Base-by-base conservation (phyloP, 1,139 yeast genomes). In the Hanseniaspora uvarum region DNA sequence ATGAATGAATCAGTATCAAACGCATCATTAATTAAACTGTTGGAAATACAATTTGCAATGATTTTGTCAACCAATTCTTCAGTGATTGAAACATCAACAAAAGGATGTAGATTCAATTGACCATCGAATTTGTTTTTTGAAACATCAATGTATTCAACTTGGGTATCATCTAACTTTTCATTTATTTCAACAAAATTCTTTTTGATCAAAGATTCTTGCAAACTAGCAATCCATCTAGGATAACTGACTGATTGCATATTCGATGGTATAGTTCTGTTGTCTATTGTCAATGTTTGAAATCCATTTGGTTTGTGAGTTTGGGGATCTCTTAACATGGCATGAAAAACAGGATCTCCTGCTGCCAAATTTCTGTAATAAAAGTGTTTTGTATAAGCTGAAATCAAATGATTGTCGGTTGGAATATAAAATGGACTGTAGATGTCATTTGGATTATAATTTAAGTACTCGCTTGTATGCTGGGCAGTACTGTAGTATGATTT, bases 351-450 rank as follows among this genome's bases (percentile, higher is more conserved):
- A n/a, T 50, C 28, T 14, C 53, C 53, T 24, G 18, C 30, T 1
- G 45, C 24, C n/a, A 50, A 28, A 7, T 34, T 28, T 36, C 53
- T 50, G 18, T 34, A 4, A 10, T 41, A 19, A 6, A 36, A 36
- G 4, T 36, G 16, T 19, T 41, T 40, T n/a, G 45, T 21, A 33
- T 50, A 50, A n/a, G 47, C 38, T 16, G 38, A 21, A 5, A 50
- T 26, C 23, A 50, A 21, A 10, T 50, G 33, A 11, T 39, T 24
- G 26, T 50, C 53, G 3, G 53, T 50, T 5, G 53, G 53, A 11
- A 50, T 40, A 28, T 41, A 50, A n/a, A 53, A 53, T 0, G 55
- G 55, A 30, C 55, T 53, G 6, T 39, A 43, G 4, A 48, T 33
- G 24, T 48, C 52, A 33, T 31, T 48, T 6, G 52, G 46, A 24